Percentiles rank a stretch among this genome's conserved stretches.
Conservation (phyloP, 164 flowering plant genomes). For the Warburgia ugandensis region DNA sequence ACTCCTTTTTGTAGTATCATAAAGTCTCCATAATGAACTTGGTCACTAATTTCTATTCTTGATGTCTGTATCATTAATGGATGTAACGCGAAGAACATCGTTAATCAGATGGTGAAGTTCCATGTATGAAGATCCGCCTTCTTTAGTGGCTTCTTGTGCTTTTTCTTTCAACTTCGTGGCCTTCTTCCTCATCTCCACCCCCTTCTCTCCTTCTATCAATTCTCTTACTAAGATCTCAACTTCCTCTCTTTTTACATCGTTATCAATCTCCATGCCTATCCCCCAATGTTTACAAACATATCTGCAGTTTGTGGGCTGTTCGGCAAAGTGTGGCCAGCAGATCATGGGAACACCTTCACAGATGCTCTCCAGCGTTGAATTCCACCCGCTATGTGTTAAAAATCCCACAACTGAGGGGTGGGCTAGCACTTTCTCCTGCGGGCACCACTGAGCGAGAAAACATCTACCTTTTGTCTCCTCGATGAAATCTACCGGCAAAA, state of each 20-base stretch:
- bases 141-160: conserved; percentile 12
- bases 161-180: conserved; percentile 15
- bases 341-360: conserved; percentile 23
- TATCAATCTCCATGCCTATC: conserved; percentile 17
- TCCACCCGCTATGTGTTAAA: conserved; percentile 33
- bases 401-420: conserved; percentile 31
- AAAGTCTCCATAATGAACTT: no score
- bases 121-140: conserved; percentile 13
- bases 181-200: conserved; percentile 17
- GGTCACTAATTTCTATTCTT: no score
- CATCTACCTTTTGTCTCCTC: conserved; percentile 6
- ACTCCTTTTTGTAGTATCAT: no score
- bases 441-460: conserved; percentile 23
- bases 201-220: conserved; percentile 25
- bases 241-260: conserved; percentile 16
- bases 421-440: conserved; percentile 26
- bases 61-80: no score
- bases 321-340: conserved; percentile 26
- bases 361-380: no score
- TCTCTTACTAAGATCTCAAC: conserved; percentile 19
- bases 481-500: conserved; percentile 9
- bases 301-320: conserved; percentile 20
- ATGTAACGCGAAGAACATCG: no score
- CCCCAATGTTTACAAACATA: conserved; percentile 18
- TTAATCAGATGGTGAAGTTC: conserved; percentile 19